Base-by-base conservation (phyloP, 164 flowering plant species). In the Nelumbo lutea region DNA sequence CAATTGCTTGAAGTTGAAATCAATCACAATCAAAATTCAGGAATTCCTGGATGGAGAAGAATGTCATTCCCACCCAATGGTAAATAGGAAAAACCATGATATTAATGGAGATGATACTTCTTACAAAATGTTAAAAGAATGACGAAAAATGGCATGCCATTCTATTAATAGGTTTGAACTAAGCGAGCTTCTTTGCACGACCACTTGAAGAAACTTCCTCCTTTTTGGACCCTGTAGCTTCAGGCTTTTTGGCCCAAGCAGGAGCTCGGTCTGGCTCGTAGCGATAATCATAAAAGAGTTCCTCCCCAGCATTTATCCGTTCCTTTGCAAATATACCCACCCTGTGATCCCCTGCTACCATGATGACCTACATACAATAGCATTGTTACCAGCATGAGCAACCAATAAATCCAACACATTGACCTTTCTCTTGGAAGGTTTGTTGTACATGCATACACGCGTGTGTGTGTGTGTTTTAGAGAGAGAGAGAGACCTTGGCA, bases 251-350 rank as follows among this genome's bases (percentile, higher is more conserved):
- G 38, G 99, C 99, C 99, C 99, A 96, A 40, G 96, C 92, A 76
- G 99, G 99, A 65, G 98, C 97, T 72, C 91, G 78, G 76, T 96
- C 99, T 9, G 98, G 88, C 67, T 96, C 97, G 76, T 96, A 96
- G 13, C 97, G 90, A 64, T 96, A 96, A 76, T 96, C 99, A 69
- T 93, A 93, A 69, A 96, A 96, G 4, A 96, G 90, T 77, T 96
- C 99, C 70, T 93, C 99, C 55, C 99, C 99, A 4, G 90, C 88
- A 62, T 65, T 70, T 52, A 96, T 90, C 67, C 96, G 76, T 70
- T 96, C 97, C 76, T 93, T 96, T 58, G 99, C 99, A 85, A 93
- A 96, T 71, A 96, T 96, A 42, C 97, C 99, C 6, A 96, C 98
- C 68, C 99, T 81, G 73, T 96, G 99, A 79, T 96, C 98, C 66